Percentiles rank a stretch among this genome's conserved stretches.
Conservation (phyloP, 192 early-diverging fungal species). For the Gonapodya prolifera region DNA sequence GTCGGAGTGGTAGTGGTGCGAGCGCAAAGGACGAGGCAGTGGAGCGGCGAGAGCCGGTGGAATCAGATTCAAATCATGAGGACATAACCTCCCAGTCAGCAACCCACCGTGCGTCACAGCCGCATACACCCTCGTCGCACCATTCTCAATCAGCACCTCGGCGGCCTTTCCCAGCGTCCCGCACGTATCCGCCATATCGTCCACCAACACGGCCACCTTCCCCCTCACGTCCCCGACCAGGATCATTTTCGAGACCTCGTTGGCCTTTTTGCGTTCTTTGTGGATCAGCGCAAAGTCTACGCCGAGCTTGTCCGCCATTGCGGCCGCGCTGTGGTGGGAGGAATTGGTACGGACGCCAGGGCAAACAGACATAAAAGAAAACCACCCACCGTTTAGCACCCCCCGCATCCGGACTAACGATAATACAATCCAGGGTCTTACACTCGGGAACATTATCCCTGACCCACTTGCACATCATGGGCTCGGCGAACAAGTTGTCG, state of each 20-base stretch:
- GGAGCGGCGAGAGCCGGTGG: too few relatives aligned
- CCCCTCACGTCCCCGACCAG: conserved; percentile 87
- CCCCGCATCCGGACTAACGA: conserved; percentile 95
- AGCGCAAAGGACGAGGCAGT: too few relatives aligned
- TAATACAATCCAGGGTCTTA: conserved; percentile 58
- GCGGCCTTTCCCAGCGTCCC: conserved; percentile 82
- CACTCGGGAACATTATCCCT: conserved; percentile 75
- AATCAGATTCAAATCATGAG: too few relatives aligned
- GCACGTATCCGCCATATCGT: conserved; percentile 97
- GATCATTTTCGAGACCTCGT: conserved; percentile 82
- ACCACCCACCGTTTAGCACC: conserved; percentile 78
- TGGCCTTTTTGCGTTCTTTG: conserved; percentile 86
- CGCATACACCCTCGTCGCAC: conserved; percentile 85
- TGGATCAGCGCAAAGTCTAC: conserved; percentile 97
- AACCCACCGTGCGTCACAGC: conserved; percentile 90
- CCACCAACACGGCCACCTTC: conserved; percentile 85
- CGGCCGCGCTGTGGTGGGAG: conserved; percentile 38
- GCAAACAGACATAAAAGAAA: background rate
- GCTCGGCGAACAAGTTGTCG: conserved; percentile 88
- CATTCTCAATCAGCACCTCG: conserved; percentile 74
- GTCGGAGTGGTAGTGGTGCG: too few relatives aligned
- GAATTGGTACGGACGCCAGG: conserved; percentile 9
- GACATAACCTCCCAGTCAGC: too few relatives aligned
- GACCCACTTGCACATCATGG: conserved; percentile 81
- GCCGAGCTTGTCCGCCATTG: conserved; percentile 83